These are phyloP conservation scores for Fusarium brachygibbosum DNA, from an alignment of 2,329 filamentous ascomycete species.

Conservation along the genomic window DNA sequence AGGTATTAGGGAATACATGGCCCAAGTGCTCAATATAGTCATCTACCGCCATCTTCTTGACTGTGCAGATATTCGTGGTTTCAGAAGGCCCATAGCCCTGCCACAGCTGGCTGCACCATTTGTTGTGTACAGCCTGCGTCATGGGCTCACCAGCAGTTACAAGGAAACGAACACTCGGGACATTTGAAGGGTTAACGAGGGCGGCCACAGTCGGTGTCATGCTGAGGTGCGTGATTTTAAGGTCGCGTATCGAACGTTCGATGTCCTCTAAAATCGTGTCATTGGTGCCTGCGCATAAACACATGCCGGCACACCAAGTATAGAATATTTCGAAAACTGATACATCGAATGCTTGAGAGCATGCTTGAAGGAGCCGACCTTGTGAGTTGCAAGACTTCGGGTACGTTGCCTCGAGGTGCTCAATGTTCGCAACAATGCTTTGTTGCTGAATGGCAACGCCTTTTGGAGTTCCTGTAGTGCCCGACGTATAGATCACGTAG, in stretches of 20 bases:
- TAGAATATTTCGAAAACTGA: constrained; percentile 94
- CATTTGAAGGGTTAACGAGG: constrained; percentile 75
- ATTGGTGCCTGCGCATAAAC: constrained; percentile 80
- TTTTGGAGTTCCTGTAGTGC: constrained; percentile 84
- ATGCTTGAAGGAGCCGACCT: constrained; percentile 81
- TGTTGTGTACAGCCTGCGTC: constrained; percentile 76
- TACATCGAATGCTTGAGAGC: constrained; percentile 87
- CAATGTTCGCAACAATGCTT: constrained; percentile 83
- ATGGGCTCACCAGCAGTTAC: constrained; percentile 87
- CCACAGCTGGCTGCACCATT: constrained; percentile 78
- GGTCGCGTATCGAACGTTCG: constrained; percentile 72
- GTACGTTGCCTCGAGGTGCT: constrained; percentile 75
- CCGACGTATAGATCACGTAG: constrained; percentile 87
- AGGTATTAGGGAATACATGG: constrained; percentile 79
- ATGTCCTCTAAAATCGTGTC: constrained; percentile 81
- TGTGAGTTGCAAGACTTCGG: constrained; percentile 59
- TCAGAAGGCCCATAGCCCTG: constrained; percentile 89
- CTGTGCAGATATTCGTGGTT: constrained; percentile 88
- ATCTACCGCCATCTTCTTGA: constrained; percentile 70
- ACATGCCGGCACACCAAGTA: constrained; percentile 82
- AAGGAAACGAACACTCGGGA: constrained; percentile 79
- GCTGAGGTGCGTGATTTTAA: constrained; percentile 83
- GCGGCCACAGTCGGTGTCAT: constrained; percentile 88
- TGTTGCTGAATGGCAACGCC: constrained; percentile 82
- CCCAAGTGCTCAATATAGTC: constrained; percentile 84